These are phyloP conservation scores for Achlya hypogyna DNA, from an alignment of 352 stramenopile species.

Conservation along the genomic window DNA sequence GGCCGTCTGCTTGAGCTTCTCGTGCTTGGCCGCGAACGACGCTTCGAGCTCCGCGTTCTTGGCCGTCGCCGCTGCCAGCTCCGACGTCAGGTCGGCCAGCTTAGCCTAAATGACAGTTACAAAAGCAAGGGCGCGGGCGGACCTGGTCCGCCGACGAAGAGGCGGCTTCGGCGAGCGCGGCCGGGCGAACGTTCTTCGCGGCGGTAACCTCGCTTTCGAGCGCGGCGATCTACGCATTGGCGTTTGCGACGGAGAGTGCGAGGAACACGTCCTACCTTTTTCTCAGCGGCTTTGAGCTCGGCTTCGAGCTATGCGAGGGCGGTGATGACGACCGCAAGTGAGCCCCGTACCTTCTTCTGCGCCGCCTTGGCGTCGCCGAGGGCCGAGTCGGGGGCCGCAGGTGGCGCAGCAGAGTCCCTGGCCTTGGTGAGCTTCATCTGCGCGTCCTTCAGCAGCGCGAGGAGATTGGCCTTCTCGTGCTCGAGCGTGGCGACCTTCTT, in stretches of 20 bases:
- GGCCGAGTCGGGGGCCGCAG: slow-evolving; percentile 22
- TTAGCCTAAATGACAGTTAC: slow-evolving; percentile 21
- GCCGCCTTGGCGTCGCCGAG: neutral
- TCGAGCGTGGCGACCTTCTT: slow-evolving; percentile 42
- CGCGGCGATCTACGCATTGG: slow-evolving; percentile 56
- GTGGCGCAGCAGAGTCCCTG: slow-evolving; percentile 23
- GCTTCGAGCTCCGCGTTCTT: slow-evolving; percentile 17
- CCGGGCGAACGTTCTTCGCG: slow-evolving; percentile 22
- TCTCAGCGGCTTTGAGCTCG: slow-evolving; percentile 25
- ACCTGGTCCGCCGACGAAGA: too few species aligned
- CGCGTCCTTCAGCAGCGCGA: slow-evolving; percentile 49
- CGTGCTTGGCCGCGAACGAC: slow-evolving; percentile 51
- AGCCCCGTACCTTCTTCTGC: slow-evolving; percentile 39
- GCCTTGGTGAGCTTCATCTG: slow-evolving; percentile 41
- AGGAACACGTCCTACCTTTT: too few species aligned
- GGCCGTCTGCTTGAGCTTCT: slow-evolving; percentile 67
- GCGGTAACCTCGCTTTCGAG: slow-evolving; percentile 45
- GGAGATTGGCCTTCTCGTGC: slow-evolving; percentile 41
- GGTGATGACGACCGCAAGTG: too few species aligned
- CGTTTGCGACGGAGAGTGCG: too few species aligned
- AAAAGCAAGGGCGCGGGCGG: too few species aligned
- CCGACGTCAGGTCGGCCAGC: slow-evolving; percentile 22
- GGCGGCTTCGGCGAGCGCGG: too few species aligned
- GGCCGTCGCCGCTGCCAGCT: slow-evolving; percentile 2
- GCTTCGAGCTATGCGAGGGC: slow-evolving; percentile 18